Conservation (phyloP, 164 flowering plant genomes). For the Annona cherimola region DNA sequence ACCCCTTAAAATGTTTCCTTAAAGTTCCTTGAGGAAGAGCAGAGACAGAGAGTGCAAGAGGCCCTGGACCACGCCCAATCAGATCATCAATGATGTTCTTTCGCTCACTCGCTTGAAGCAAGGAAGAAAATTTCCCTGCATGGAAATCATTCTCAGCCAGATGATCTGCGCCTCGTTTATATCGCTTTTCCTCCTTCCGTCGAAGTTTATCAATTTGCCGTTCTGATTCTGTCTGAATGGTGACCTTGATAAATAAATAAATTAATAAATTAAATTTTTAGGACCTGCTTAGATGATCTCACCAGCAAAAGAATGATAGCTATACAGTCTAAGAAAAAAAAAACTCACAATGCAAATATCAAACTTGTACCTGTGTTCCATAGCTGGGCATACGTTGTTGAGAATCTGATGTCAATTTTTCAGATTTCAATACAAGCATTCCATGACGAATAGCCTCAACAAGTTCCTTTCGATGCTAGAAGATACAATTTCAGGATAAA, state of each 20-base stretch:
- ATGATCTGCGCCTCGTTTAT: slow-evolving; percentile 66
- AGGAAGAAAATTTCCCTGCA: slow-evolving; percentile 60
- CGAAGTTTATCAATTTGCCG: slow-evolving; percentile 84
- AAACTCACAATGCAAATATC: neutral
- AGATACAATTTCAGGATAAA: neutral
- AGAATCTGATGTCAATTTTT: slow-evolving; percentile 45
- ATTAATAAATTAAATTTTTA: neutral
- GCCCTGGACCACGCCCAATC: slow-evolving; percentile 64
- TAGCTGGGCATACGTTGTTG: slow-evolving; percentile 91
- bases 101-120: slow-evolving; percentile 84
- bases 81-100: slow-evolving; percentile 65
- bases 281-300: neutral
- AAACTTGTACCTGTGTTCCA: slow-evolving; percentile 74
- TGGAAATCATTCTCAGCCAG: slow-evolving; percentile 58
- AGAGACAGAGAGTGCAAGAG: slow-evolving; percentile 39
- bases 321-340: neutral
- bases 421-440: slow-evolving; percentile 54
- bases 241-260: slow-evolving; percentile 48
- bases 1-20: slow-evolving; percentile 84
- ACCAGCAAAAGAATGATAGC: neutral
- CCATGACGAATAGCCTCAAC: slow-evolving; percentile 81
- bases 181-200: slow-evolving; percentile 86
- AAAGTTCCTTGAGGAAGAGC: slow-evolving; percentile 93
- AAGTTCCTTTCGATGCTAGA: slow-evolving; percentile 77
- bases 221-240: slow-evolving; percentile 85